Conservation (phyloP, 768 basidiomycete genomes). For the Lanmaoa pseudosensibilis region DNA sequence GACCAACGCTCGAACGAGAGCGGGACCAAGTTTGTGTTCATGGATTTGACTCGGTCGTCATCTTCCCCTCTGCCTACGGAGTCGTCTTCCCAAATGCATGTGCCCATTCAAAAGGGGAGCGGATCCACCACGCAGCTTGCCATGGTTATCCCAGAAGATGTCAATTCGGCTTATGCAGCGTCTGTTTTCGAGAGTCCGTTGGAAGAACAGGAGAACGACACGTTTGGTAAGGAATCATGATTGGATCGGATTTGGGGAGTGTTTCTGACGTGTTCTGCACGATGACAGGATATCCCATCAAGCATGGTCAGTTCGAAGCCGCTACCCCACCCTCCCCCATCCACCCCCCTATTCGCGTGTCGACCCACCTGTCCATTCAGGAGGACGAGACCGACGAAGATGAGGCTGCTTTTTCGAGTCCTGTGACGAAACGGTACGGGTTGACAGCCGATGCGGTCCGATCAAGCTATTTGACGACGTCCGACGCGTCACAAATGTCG, state of each 20-base stretch:
- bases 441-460: conserved; percentile 37
- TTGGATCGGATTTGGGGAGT: not conserved
- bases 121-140: not conserved
- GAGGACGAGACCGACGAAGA: conserved; percentile 13
- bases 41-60: conserved; percentile 16
- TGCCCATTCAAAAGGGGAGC: conserved; percentile 8
- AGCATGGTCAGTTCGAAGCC: conserved; percentile 18
- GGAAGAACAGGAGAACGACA: conserved; percentile 28
- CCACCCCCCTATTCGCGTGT: conserved; percentile 13
- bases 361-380: conserved; percentile 26
- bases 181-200: conserved; percentile 17
- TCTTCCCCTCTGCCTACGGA: conserved; percentile 18
- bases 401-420: conserved; percentile 6
- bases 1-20: conserved; percentile 13
- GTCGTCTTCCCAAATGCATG: conserved; percentile 4
- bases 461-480: conserved; percentile 65
- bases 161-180: conserved; percentile 23
- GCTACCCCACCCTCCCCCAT: conserved; percentile 11
- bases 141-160: conserved; percentile 25
- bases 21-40: conserved; percentile 16
- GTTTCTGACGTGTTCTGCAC: not conserved
- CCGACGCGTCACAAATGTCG: conserved; percentile 62
- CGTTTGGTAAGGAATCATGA: conserved; percentile 24
- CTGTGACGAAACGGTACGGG: conserved; percentile 23
- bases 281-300: conserved; percentile 26